These are phyloP conservation scores for Geotrichum macrosporum DNA, from an alignment of 1,139 yeast genomes.

Conservation along the genomic window DNA sequence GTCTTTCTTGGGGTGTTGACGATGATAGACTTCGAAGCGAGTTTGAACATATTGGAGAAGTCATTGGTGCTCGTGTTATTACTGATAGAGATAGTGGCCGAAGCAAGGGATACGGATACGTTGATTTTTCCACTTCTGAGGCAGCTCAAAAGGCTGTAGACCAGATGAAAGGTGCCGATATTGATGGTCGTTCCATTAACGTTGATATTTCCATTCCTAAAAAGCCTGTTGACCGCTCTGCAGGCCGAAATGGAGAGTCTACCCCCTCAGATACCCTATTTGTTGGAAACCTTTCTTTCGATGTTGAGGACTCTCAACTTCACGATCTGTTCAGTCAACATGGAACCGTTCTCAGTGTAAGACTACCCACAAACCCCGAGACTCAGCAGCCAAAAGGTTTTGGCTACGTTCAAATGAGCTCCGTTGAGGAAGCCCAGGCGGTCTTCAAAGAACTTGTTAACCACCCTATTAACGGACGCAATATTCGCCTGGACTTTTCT, in stretches of 20 bases:
- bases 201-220: conserved; percentile 85
- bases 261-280: conserved; percentile 79
- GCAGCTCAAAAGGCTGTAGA: conserved; percentile 84
- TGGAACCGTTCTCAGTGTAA: conserved; percentile 80
- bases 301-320: conserved; percentile 73
- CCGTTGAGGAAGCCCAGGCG: conserved; percentile 83
- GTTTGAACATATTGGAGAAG: conserved; percentile 80
- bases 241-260: conserved; percentile 19
- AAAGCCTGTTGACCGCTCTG: conserved; percentile 44
- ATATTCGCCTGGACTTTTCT: conserved; percentile 91
- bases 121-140: conserved; percentile 74
- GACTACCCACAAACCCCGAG: conserved; percentile 97
- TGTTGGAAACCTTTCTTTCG: conserved; percentile 91
- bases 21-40: conserved; percentile 88
- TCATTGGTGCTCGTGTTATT: conserved; percentile 83
- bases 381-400: conserved; percentile 98
- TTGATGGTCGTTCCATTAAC: conserved; percentile 95
- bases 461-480: conserved; percentile 82
- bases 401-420: conserved; percentile 89
- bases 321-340: conserved; percentile 66
- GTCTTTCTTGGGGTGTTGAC: conserved; percentile 95
- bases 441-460: conserved; percentile 89
- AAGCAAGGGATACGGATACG: conserved; percentile 97
- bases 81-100: conserved; percentile 89
- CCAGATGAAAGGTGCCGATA: conserved; percentile 85